These are phyloP conservation scores for Oemleria cerasiformis DNA, from an alignment of 306 rosid species.

Conservation along the genomic window DNA sequence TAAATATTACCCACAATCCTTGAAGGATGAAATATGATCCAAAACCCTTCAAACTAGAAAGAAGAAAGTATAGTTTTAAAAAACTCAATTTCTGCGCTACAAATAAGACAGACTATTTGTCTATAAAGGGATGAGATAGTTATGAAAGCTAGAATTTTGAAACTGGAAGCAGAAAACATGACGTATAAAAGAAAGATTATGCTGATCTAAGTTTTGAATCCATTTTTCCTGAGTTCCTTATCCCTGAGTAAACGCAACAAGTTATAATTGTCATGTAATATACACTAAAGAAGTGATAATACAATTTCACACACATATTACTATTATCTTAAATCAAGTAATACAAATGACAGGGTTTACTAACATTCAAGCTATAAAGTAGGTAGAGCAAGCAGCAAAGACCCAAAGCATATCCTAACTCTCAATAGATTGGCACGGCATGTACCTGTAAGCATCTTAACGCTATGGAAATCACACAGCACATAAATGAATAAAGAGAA, in stretches of 20 bases:
- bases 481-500: slow-evolving; percentile 39
- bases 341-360: slow-evolving; percentile 59
- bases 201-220: not conserved
- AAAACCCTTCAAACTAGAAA: slow-evolving; percentile 1
- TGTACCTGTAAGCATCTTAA: slow-evolving; percentile 87
- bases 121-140: not conserved
- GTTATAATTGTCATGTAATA: not conserved
- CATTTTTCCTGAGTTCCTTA: not conserved
- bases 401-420: slow-evolving; percentile 79
- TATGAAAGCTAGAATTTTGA: not conserved
- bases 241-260: not conserved
- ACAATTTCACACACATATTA: slow-evolving; percentile 15
- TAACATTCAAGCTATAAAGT: slow-evolving; percentile 62
- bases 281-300: slow-evolving; percentile 17
- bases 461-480: slow-evolving; percentile 51
- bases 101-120: not conserved
- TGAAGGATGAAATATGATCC: not conserved
- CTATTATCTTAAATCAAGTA: slow-evolving; percentile 33
- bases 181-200: not conserved
- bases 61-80: not conserved
- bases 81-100: no score
- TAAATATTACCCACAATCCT: not conserved
- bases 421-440: slow-evolving; percentile 78
- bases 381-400: slow-evolving; percentile 81
- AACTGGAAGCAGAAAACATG: not conserved